phyloP scores from a whole-genome alignment of 768 basidiomycete genomes.

The Imleria badia region DNA sequence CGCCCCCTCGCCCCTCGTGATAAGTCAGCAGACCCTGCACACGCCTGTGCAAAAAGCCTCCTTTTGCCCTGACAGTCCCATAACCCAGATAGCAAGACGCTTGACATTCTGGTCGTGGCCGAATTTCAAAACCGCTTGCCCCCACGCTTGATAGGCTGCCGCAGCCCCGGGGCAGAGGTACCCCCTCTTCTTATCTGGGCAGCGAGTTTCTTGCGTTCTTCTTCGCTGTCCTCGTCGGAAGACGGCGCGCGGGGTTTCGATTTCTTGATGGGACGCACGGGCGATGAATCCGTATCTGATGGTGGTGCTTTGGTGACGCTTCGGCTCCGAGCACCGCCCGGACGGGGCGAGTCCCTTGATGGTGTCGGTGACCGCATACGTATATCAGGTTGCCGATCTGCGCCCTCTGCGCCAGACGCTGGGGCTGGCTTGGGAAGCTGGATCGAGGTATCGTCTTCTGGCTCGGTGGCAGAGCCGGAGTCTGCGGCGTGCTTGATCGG shows the following conservation, averaged over 20 bases:
- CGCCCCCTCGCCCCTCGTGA: background rate
- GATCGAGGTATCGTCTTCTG: constrained; percentile 21
- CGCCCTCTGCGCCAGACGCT: background rate
- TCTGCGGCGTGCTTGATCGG: constrained; percentile 13
- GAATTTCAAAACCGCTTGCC: constrained; percentile 65
- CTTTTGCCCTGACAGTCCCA: background rate
- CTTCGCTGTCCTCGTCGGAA: constrained; percentile 61
- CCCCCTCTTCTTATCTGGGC: constrained; percentile 42
- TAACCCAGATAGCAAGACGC: background rate
- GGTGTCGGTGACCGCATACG: constrained; percentile 24
- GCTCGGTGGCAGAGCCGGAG: constrained; percentile 31
- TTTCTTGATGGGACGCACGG: constrained; percentile 50
- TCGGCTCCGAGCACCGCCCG: constrained; percentile 23
- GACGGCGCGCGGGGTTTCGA: constrained; percentile 37
- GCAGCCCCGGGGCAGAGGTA: constrained; percentile 48
- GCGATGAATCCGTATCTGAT: constrained; percentile 53
- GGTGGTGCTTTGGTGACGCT: constrained; percentile 23
- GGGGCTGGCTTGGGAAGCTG: background rate
- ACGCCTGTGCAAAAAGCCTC: background rate
- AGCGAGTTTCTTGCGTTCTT: constrained; percentile 44
- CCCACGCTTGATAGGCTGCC: constrained; percentile 75
- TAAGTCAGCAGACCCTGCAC: constrained; percentile 13
- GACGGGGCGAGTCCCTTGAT: constrained; percentile 11
- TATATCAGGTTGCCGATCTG: constrained; percentile 13
- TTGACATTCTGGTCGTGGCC: background rate